Evolutionary conservation across 345 rosid species (phyloP).

Genomic region (Trapa bicornis): DNA sequence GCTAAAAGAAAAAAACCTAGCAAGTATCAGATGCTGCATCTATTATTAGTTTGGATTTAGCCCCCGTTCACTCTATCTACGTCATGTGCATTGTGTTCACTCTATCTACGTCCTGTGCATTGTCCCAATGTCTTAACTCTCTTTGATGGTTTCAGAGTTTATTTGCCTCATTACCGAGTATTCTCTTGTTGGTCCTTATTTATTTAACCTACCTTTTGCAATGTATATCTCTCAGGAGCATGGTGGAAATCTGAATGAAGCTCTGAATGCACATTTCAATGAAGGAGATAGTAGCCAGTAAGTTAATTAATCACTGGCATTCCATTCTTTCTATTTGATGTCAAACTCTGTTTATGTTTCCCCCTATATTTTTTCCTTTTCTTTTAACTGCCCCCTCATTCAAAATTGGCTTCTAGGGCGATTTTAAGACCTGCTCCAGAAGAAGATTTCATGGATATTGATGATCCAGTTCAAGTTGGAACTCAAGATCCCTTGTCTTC

Average conservation of each 20-base stretch:
- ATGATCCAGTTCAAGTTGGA: conserved; percentile 44
- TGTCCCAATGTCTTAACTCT: not conserved
- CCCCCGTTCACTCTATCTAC: not conserved
- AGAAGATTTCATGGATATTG: conserved; percentile 88
- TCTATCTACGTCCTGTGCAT: not conserved
- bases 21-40: not conserved
- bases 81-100: not conserved
- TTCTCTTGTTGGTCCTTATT: not conserved
- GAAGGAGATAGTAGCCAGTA: conserved; percentile 71
- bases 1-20: not conserved
- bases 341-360: not conserved
- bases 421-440: conserved; percentile 22
- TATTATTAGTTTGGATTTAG: not conserved
- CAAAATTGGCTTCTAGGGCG: not conserved
- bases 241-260: conserved; percentile 82
- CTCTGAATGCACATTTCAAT: conserved; percentile 77
- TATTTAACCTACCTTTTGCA: conserved; percentile 9
- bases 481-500: conserved; percentile 25
- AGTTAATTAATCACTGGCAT: conserved; percentile 9
- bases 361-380: not conserved
- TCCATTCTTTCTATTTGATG: too few species aligned
- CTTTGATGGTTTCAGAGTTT: not conserved
- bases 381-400: not conserved
- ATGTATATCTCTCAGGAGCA: conserved; percentile 50
- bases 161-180: not conserved